Evolutionary conservation across 345 rosid species (phyloP).

Genomic region (Lepidium sativum): DNA sequence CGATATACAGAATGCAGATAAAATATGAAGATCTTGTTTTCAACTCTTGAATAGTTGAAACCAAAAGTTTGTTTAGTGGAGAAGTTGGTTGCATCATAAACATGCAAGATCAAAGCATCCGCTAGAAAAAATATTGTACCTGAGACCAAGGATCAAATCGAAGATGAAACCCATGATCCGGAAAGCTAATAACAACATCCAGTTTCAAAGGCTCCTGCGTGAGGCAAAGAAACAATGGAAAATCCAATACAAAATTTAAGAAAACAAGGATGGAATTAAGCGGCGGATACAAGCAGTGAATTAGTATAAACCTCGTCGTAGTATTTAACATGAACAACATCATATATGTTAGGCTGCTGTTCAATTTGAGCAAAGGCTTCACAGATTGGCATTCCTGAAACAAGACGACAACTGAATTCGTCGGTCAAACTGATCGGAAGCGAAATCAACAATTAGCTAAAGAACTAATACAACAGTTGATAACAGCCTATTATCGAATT

Average conservation of each 20-base stretch:
- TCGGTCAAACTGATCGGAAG: too few relatives aligned
- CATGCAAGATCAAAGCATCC: not conserved
- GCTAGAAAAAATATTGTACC: slow-evolving; percentile 31
- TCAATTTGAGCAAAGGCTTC: slow-evolving; percentile 92
- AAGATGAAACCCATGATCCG: slow-evolving; percentile 96
- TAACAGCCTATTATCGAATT: not conserved
- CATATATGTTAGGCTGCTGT: slow-evolving; percentile 90
- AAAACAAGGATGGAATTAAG: not conserved
- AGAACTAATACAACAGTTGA: too few relatives aligned
- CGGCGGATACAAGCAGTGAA: not conserved
- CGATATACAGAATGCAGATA: not conserved
- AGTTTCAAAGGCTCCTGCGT: slow-evolving; percentile 78
- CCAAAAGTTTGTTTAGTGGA: not conserved
- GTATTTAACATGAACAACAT: slow-evolving; percentile 90
- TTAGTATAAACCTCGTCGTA: slow-evolving; percentile 64
- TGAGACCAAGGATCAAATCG: slow-evolving; percentile 99
- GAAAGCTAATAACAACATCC: slow-evolving; percentile 91
- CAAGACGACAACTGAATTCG: slow-evolving; percentile 16
- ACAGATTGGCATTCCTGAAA: slow-evolving; percentile 80
- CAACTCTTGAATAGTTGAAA: not conserved
- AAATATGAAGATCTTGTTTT: not conserved
- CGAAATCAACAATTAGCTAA: too few relatives aligned
- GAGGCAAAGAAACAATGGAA: not conserved
- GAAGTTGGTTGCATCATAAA: not conserved
- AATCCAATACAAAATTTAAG: not conserved